Evolutionary conservation across 2,329 filamentous ascomycete species (phyloP).

Genomic region (Diaporthe velutina): DNA sequence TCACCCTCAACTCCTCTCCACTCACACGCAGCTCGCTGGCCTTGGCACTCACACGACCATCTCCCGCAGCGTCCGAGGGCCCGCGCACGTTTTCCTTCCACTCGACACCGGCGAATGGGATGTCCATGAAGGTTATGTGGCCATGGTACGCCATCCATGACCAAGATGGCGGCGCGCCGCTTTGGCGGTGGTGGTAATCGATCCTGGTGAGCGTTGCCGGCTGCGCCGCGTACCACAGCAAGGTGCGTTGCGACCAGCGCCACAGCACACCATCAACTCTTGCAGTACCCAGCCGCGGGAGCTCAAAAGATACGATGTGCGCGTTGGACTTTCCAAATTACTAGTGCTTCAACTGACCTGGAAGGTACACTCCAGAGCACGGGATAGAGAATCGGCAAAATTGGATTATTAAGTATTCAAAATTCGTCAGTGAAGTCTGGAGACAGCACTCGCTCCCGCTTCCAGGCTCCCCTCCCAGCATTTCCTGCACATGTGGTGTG

Average conservation of each 20-base stretch:
- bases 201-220: neutral
- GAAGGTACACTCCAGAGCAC: too few species aligned
- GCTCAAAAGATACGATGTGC: too few species aligned
- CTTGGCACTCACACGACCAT: neutral
- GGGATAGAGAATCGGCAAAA: too few species aligned
- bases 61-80: neutral
- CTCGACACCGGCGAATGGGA: neutral
- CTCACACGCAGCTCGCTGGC: neutral
- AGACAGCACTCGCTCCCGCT: too few species aligned
- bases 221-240: neutral
- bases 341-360: too few species aligned
- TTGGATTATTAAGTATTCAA: too few species aligned
- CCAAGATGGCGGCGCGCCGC: neutral
- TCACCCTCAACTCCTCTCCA: neutral
- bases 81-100: neutral
- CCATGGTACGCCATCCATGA: neutral
- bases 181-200: neutral
- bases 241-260: neutral
- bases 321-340: too few species aligned
- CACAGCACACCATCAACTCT: neutral
- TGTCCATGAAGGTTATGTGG: neutral
- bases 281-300: too few species aligned
- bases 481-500: too few species aligned
- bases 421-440: too few species aligned
- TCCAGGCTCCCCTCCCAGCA: too few species aligned